A percentile compares a stretch with the other conserved stretches of the same genome.
Conservation (phyloP, 345 rosid genomes). For the Gossypium australe region DNA sequence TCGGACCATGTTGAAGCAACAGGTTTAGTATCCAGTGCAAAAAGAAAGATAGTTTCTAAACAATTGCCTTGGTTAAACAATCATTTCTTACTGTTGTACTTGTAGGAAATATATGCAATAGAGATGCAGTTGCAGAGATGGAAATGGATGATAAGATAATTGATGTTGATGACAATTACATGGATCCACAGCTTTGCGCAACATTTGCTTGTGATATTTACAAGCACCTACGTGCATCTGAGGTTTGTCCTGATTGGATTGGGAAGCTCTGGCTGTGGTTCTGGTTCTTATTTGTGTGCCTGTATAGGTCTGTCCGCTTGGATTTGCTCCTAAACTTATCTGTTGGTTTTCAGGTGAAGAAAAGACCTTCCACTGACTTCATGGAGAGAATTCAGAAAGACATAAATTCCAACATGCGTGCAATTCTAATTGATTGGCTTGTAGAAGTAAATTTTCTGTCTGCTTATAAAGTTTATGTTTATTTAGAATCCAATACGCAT, state of each 20-base stretch:
- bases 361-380: slow-evolving; percentile 67
- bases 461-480: neutral
- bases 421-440: slow-evolving; percentile 90
- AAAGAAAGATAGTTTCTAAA: neutral
- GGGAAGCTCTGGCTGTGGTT: no score
- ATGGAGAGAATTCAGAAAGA: slow-evolving; percentile 83
- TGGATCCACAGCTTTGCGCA: slow-evolving; percentile 82
- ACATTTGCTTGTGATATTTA: slow-evolving; percentile 51
- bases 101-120: slow-evolving; percentile 56
- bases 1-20: slow-evolving; percentile 41
- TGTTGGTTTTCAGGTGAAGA: slow-evolving; percentile 46
- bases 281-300: no score
- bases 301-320: no score
- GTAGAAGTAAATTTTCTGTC: slow-evolving; percentile 61
- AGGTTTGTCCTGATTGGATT: slow-evolving; percentile 34
- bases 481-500: neutral
- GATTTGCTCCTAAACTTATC: slow-evolving; percentile 2
- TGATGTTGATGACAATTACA: slow-evolving; percentile 47
- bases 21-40: slow-evolving; percentile 26
- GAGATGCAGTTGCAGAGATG: slow-evolving; percentile 50
- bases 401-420: slow-evolving; percentile 74
- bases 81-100: neutral
- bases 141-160: slow-evolving; percentile 41
- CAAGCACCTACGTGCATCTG: slow-evolving; percentile 67
- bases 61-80: neutral